phyloP scores from a whole-genome alignment of 2,329 filamentous ascomycete genomes.

The Venturiaceae sp. region DNA sequence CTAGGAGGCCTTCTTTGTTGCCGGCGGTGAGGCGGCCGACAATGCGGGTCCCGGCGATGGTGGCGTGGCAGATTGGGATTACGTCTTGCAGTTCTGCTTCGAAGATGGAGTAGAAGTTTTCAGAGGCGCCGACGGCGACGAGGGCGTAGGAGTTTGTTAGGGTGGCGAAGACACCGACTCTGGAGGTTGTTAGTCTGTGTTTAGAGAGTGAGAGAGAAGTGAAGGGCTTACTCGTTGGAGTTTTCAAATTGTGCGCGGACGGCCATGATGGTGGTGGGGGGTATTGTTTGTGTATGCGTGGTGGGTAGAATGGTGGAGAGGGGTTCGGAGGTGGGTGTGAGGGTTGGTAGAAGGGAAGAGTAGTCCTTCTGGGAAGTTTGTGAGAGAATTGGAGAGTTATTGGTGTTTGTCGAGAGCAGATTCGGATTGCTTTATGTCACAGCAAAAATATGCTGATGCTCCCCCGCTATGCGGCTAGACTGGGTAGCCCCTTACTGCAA shows the following conservation, averaged over 20 bases:
- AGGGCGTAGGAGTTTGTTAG: slow-evolving; percentile 97
- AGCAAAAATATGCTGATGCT: too few species aligned
- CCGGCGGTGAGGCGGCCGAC: slow-evolving; percentile 91
- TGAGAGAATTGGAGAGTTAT: too few species aligned
- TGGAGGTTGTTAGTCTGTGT: slow-evolving; percentile 25
- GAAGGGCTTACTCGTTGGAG: slow-evolving; percentile 72
- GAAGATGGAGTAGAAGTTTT: slow-evolving; percentile 94
- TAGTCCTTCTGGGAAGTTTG: too few species aligned
- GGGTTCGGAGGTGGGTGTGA: too few species aligned
- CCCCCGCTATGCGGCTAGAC: too few species aligned
- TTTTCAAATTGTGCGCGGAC: slow-evolving; percentile 66
- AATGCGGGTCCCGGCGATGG: slow-evolving; percentile 93
- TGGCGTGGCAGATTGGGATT: slow-evolving; percentile 92
- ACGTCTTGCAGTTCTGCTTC: slow-evolving; percentile 96
- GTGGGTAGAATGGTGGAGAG: not conserved
- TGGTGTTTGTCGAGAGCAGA: too few species aligned
- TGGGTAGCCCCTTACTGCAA: too few species aligned
- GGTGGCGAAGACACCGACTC: slow-evolving; percentile 92
- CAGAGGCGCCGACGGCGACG: slow-evolving; percentile 86
- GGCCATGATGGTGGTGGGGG: slow-evolving; percentile 32
- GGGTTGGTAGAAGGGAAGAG: too few species aligned
- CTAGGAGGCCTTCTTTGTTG: slow-evolving; percentile 93
- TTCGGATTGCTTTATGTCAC: too few species aligned
- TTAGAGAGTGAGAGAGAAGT: slow-evolving; percentile 10
- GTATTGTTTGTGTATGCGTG: not conserved